phyloP scores from a whole-genome alignment of 2,329 filamentous ascomycete genomes.

The Chalara sp. region DNA sequence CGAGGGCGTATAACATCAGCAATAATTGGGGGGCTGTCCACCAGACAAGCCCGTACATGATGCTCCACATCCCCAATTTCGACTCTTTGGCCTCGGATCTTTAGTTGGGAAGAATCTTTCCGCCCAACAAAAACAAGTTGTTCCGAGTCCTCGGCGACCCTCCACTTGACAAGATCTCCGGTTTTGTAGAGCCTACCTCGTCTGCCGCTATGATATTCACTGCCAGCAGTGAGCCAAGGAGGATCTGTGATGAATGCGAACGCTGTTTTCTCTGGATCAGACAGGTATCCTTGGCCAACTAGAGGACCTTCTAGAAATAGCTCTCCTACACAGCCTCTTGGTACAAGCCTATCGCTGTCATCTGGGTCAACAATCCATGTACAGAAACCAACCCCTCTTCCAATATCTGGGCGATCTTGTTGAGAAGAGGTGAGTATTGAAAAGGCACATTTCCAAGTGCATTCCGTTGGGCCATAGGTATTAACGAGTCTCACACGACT shows the following conservation, averaged over 20 bases:
- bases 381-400: neutral
- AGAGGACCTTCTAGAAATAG: constrained; percentile 38
- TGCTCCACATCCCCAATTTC: constrained; percentile 53
- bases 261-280: constrained; percentile 48
- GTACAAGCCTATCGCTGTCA: constrained; percentile 12
- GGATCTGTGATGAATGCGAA: constrained; percentile 42
- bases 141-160: constrained; percentile 41
- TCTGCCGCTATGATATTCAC: neutral
- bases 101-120: constrained; percentile 57
- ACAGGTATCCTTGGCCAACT: constrained; percentile 54
- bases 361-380: constrained; percentile 30
- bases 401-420: neutral
- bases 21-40: too few species aligned
- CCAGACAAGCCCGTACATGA: neutral
- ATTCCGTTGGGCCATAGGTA: constrained; percentile 60
- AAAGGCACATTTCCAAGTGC: neutral
- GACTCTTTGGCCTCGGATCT: constrained; percentile 55
- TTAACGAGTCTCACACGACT: constrained; percentile 29
- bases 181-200: constrained; percentile 47
- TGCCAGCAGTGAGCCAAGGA: neutral
- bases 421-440: neutral
- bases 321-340: constrained; percentile 18
- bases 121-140: constrained; percentile 53
- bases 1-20: too few species aligned
- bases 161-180: constrained; percentile 53